A percentile compares a stretch with the other conserved stretches of the same genome.
Evolutionary conservation across 1,139 yeast species (phyloP).

Genomic region (Hyphopichia khmerensis): DNA sequence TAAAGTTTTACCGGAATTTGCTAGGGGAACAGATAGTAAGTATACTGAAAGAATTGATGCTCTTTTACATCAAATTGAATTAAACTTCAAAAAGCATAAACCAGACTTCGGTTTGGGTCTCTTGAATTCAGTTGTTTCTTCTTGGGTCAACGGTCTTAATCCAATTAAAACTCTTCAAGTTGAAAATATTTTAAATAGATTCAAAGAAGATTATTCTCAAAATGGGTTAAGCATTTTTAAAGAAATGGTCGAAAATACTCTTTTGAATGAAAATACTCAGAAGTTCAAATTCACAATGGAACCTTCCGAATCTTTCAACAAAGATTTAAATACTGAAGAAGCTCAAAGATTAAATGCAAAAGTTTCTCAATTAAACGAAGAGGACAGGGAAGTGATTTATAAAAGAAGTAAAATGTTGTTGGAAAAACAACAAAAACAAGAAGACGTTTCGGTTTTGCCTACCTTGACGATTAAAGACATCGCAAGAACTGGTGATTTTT

Average conservation of each 20-base stretch:
- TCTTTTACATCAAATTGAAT: conserved; percentile 82
- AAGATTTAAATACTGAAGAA: conserved; percentile 55
- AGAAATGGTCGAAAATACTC: conserved; percentile 51
- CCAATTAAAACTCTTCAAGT: conserved; percentile 68
- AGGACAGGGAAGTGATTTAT: conserved; percentile 58
- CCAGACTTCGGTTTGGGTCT: conserved; percentile 88
- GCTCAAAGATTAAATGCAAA: conserved; percentile 45
- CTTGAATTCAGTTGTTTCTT: conserved; percentile 70
- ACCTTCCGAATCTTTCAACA: conserved; percentile 60
- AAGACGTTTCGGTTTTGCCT: conserved; percentile 79
- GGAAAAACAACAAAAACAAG: conserved; percentile 62
- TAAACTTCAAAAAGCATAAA: conserved; percentile 80
- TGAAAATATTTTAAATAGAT: conserved; percentile 55
- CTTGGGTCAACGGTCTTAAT: conserved; percentile 79
- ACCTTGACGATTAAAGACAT: conserved; percentile 74
- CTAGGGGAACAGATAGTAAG: conserved; percentile 40
- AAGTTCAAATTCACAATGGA: conserved; percentile 71
- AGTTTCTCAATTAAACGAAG: conserved; percentile 45
- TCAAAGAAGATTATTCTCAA: conserved; percentile 56
- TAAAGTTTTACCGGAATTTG: conserved; percentile 41
- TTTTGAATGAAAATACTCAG: conserved; percentile 50
- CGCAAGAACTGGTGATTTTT: conserved; percentile 51
- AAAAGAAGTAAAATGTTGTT: conserved; percentile 60
- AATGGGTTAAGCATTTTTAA: conserved; percentile 61
- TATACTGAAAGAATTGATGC: conserved; percentile 74